phyloP scores from a whole-genome alignment of 2,329 filamentous ascomycete species.

The Ophiostoma piceae region DNA sequence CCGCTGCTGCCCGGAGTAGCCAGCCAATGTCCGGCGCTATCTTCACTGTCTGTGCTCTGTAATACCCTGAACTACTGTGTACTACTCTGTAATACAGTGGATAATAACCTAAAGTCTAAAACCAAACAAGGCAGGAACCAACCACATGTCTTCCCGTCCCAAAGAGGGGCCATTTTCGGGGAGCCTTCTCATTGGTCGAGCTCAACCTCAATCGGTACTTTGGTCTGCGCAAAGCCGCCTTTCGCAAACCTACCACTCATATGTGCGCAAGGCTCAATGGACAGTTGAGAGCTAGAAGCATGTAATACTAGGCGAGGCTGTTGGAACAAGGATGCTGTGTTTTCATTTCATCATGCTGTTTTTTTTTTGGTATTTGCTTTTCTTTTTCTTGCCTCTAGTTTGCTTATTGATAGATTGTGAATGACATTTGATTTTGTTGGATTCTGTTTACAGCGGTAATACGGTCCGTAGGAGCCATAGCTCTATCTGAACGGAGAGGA shows the following conservation, averaged over 20 bases:
- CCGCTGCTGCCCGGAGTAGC: too few species aligned
- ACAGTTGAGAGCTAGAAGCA: not conserved
- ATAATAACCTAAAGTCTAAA: too few species aligned
- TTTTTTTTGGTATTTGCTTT: too few species aligned
- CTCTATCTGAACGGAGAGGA: too few species aligned
- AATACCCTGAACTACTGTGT: too few species aligned
- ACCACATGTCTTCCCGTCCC: constrained; percentile 2
- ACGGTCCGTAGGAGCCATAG: too few species aligned
- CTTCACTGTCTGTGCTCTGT: not conserved
- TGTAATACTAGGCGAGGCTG: not conserved
- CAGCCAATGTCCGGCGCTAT: not conserved
- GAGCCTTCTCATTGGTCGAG: not conserved
- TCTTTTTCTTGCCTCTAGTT: not conserved
- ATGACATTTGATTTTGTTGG: too few species aligned
- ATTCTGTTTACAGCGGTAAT: too few species aligned
- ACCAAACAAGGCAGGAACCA: not conserved
- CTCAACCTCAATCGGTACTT: not conserved
- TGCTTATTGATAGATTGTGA: too few species aligned
- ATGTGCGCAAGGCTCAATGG: not conserved
- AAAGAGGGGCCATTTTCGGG: not conserved
- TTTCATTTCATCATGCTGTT: too few species aligned
- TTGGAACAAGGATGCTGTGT: not conserved
- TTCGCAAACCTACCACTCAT: not conserved
- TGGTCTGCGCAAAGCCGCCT: not conserved
- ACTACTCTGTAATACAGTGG: too few species aligned